These are phyloP conservation scores for Moelleriella libera DNA, from an alignment of 2,329 filamentous ascomycete species.

Conservation along the genomic window DNA sequence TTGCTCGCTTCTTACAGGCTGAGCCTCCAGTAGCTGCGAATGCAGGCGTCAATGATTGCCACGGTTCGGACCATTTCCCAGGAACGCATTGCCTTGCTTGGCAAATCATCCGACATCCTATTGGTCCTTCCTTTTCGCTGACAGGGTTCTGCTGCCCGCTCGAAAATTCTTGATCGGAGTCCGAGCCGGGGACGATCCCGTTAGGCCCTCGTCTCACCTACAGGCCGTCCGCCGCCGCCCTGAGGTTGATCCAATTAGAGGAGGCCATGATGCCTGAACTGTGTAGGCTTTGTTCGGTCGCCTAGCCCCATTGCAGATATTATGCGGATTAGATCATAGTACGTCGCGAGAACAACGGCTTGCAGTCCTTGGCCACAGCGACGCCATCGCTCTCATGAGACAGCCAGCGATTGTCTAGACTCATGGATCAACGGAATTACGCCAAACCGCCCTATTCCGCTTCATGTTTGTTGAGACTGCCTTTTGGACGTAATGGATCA, in stretches of 20 bases:
- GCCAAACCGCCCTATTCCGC: too few species aligned
- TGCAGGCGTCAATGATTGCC: slow-evolving; percentile 1
- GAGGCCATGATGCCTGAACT: too few species aligned
- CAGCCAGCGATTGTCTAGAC: not conserved
- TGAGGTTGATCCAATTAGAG: too few species aligned
- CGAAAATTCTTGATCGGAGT: not conserved
- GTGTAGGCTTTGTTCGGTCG: too few species aligned
- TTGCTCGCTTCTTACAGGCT: slow-evolving; percentile 19
- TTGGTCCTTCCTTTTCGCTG: slow-evolving; percentile 2
- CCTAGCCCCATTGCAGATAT: too few species aligned
- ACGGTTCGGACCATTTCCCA: slow-evolving; percentile 1
- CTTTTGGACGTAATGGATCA: slow-evolving; percentile 10
- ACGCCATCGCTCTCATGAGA: not conserved
- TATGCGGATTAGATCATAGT: too few species aligned
- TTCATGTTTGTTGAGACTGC: not conserved
- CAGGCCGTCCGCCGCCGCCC: not conserved
- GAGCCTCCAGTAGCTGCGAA: slow-evolving; percentile 1
- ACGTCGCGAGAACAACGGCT: not conserved
- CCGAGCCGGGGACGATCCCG: not conserved
- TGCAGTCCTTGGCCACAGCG: not conserved
- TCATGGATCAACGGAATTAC: not conserved
- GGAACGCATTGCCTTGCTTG: not conserved
- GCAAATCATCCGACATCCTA: slow-evolving; percentile 4
- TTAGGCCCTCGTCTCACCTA: not conserved
- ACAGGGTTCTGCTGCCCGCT: not conserved